These are phyloP conservation scores for Mucor circinelloides DNA, from an alignment of 371 early-diverging fungal species.

Conservation along the genomic window DNA sequence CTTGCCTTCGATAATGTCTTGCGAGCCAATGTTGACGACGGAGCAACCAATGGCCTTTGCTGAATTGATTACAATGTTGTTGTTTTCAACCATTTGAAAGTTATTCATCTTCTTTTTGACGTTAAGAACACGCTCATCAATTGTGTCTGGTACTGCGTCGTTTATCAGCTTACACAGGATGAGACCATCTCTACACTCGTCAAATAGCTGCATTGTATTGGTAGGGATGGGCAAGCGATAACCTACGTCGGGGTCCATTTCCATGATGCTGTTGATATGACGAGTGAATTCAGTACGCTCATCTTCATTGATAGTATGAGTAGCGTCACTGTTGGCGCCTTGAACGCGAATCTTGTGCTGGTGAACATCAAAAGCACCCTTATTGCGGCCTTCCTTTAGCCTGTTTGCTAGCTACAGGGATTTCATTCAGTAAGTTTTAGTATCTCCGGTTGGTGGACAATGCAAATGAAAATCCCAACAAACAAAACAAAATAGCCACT, in stretches of 20 bases:
- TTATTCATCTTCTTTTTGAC: constrained; percentile 71
- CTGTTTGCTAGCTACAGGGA: constrained; percentile 55
- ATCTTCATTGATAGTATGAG: constrained; percentile 94
- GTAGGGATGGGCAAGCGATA: constrained; percentile 84
- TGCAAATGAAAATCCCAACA: not conserved
- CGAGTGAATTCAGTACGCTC: constrained; percentile 89
- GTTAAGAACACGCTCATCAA: constrained; percentile 95
- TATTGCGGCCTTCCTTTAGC: constrained; percentile 59
- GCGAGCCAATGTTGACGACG: constrained; percentile 93
- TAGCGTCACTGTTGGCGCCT: constrained; percentile 77
- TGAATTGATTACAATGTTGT: constrained; percentile 92
- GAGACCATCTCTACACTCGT: constrained; percentile 90
- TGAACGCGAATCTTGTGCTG: constrained; percentile 81
- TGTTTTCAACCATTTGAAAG: constrained; percentile 94
- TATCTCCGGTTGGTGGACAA: not conserved
- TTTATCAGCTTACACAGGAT: constrained; percentile 93
- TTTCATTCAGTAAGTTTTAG: not conserved
- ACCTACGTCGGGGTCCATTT: constrained; percentile 74
- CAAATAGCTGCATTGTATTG: constrained; percentile 88
- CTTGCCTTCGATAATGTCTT: constrained; percentile 89
- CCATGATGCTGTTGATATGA: constrained; percentile 86
- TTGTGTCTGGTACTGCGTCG: constrained; percentile 88
- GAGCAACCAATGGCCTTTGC: constrained; percentile 95
- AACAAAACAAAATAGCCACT: not conserved
- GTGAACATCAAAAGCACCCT: constrained; percentile 53